Evolutionary conservation across 495 filamentous ascomycete species (phyloP), one percentile per base, ranked within the genome.

Genomic region (Penicillium antarcticum): DNA sequence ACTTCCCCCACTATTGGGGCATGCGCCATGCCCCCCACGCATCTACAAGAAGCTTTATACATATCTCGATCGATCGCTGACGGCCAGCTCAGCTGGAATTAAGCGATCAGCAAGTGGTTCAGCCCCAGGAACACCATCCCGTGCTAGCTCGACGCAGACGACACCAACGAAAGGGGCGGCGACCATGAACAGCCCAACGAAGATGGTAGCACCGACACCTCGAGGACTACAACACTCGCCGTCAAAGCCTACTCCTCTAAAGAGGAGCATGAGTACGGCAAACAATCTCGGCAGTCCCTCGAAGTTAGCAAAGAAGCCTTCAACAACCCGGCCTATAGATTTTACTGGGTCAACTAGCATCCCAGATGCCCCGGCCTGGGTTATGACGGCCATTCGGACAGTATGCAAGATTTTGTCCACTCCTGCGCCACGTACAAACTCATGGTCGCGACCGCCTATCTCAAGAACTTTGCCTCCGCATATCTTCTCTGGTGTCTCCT

Each of bases 1-100:
- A 65, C 85, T 98, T 31, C 92, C 92, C 6, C 80, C 83, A 2
- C 86, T 96, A 34, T 78, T 87, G 47, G 83, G 88, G 11, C 83
- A 82, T 14, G 90, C 94, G 5, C 95, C 94, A 13, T 88, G 91
- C 54, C 85, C 85, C 33, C 91, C 91, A 9, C 81, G 82, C 57
- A 77, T 87, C 24, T 98, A 97, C 72, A 87, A 87, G 59, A 88
- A 87, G 58, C 79, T 98, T 35, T 91, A 91, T 69, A 70, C 72
- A 35, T 89, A 90, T 62, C 83, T 98, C 40, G 84, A 92, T 47
- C 82, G 80, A 41, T 84, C 85, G 18, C 76, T 97, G 6, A 74
- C 82, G 4, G 57, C 66, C 18, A 70, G 67, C 38, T 52, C 67
- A 11, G 52, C 57, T 12, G 59, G 62, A 4, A 63, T 60, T n/a